phyloP scores from a whole-genome alignment of 208 protist genomes.

The Leishmania amazonensis region DNA sequence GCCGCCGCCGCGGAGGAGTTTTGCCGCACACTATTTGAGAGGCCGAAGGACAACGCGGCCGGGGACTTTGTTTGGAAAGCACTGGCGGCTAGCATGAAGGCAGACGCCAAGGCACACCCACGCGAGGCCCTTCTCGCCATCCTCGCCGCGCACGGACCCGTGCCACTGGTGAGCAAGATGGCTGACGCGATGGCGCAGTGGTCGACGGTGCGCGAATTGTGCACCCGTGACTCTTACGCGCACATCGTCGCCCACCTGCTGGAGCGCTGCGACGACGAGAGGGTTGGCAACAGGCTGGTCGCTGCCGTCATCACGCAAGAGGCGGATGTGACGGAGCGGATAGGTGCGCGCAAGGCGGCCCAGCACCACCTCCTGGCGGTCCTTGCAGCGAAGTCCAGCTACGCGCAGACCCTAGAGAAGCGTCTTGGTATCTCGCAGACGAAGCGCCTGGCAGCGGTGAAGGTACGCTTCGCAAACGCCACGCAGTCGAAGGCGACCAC shows the following conservation, averaged over 20 bases:
- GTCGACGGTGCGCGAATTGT: slow-evolving; percentile 49
- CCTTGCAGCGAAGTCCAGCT: slow-evolving; percentile 44
- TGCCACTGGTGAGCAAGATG: slow-evolving; percentile 38
- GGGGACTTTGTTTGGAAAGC: slow-evolving; percentile 50
- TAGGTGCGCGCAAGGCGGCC: slow-evolving; percentile 55
- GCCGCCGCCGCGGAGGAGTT: slow-evolving; percentile 21
- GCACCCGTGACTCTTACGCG: slow-evolving; percentile 47
- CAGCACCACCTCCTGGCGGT: slow-evolving; percentile 60
- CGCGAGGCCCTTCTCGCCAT: slow-evolving; percentile 43
- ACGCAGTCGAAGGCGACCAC: slow-evolving; percentile 59
- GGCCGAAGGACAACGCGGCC: slow-evolving; percentile 6
- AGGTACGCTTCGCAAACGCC: slow-evolving; percentile 59
- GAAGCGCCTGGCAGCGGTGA: slow-evolving; percentile 58
- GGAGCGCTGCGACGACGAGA: slow-evolving; percentile 34
- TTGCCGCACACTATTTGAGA: slow-evolving; percentile 26
- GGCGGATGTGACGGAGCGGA: slow-evolving; percentile 48
- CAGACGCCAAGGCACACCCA: slow-evolving; percentile 29
- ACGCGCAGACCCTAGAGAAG: slow-evolving; percentile 47
- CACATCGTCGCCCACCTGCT: slow-evolving; percentile 53
- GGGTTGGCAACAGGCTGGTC: slow-evolving; percentile 40
- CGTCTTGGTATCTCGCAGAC: slow-evolving; percentile 39
- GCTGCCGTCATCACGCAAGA: slow-evolving; percentile 40
- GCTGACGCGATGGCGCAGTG: slow-evolving; percentile 40
- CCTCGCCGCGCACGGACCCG: slow-evolving; percentile 41
- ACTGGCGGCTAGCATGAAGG: slow-evolving; percentile 22